Evolutionary conservation across 345 rosid species (phyloP), one percentile per base, ranked within the genome.

Genomic region (Reutealis trisperma): DNA sequence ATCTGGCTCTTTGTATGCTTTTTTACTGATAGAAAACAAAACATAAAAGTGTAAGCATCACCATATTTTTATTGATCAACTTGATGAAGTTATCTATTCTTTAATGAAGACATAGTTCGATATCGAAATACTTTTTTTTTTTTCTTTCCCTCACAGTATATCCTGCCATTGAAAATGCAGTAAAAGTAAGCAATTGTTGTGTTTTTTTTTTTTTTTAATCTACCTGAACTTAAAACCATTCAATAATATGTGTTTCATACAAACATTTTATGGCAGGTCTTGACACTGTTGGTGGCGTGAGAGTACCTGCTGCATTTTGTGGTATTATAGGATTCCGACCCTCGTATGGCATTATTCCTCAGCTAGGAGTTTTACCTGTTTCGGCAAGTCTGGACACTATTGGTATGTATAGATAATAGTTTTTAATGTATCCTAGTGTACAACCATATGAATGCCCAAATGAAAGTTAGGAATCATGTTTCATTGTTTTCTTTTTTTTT

Each of bases 231-330:
- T 37, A 37, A 37, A 37, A 37, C 41, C 5, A 7, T 37, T 37
- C 41, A 4, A 5, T 37, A 37, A 37, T 2, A 37, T 37, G 41
- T 3, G 41, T 37, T 74, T 76, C 8, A 57, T 71, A 27, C 41
- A 24, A 59, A 27, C 54, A 66, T 66, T 77, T 64, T 67, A 42
- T 86, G 85, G 80, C 90, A 93, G 99, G 99, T 82, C 51, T 90
- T 42, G 99, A 96, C 78, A 86, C 96, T 13, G 82, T 90, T 78
- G 99, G 99, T 27, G 99, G 95, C 57, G 94, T 93, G 76, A 93
- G 99, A 84, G 85, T 93, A 66, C 97, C 99, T 54, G 91, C 98
- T 27, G 93, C 85, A 61, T 96, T 80, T 77, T 96, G 98, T 82
- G 92, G 98, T 68, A 70, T 92, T 74, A 73, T 96, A 68, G 99